Conservation (phyloP, 2,329 filamentous ascomycete species). For the Sclerotiophoma versabilis region DNA sequence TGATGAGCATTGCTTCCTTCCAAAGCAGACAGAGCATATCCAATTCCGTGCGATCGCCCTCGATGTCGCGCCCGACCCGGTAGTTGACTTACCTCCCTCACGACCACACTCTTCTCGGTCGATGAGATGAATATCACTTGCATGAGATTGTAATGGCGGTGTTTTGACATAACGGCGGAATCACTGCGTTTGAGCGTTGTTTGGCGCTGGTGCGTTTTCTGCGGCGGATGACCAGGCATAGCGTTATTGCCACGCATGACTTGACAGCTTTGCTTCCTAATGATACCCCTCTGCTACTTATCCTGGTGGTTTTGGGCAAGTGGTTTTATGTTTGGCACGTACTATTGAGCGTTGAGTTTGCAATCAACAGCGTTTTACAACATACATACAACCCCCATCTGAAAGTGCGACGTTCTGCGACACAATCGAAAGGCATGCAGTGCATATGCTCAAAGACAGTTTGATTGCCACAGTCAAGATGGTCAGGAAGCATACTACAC, state of each 20-base stretch:
- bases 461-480: no score
- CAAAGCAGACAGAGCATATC: conserved; percentile 17
- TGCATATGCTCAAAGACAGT: no score
- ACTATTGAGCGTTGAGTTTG: neutral
- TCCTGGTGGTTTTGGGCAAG: conserved; percentile 13
- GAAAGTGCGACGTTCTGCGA: no score
- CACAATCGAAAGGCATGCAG: no score
- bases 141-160: conserved; percentile 19
- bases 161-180: conserved; percentile 13
- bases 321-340: neutral
- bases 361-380: neutral
- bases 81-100: conserved; percentile 6
- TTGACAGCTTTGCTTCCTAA: conserved; percentile 8
- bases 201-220: conserved; percentile 6
- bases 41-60: conserved; percentile 9
- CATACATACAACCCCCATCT: no score
- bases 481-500: no score
- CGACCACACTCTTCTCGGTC: neutral
- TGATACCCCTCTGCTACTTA: conserved; percentile 22
- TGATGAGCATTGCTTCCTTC: conserved; percentile 20
- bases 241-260: neutral
- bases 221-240: neutral
- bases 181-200: conserved; percentile 17
- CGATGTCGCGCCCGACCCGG: conserved; percentile 12
- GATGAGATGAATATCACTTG: conserved; percentile 9